These are phyloP conservation scores for Elongisporangium undulatum DNA, from an alignment of 352 stramenopile species.

Conservation along the genomic window DNA sequence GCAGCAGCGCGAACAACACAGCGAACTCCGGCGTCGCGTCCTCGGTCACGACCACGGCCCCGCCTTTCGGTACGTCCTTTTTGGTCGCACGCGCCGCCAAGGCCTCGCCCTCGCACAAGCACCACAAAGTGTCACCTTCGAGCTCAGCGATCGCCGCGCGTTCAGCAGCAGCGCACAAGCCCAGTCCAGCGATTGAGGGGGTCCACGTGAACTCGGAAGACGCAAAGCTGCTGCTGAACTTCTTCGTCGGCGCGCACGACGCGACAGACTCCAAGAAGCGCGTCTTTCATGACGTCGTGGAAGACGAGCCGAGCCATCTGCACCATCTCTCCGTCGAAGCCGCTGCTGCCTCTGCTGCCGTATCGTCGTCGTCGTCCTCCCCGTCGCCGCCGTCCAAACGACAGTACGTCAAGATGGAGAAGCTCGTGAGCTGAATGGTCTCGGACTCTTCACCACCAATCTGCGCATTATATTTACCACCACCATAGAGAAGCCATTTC, in stretches of 20 bases:
- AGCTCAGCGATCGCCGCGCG: background rate
- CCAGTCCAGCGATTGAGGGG: background rate
- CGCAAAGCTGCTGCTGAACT: constrained; percentile 70
- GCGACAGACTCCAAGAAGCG: constrained; percentile 54
- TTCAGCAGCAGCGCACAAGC: constrained; percentile 1
- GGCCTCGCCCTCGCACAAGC: background rate
- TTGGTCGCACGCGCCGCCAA: background rate
- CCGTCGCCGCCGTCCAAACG: constrained; percentile 32
- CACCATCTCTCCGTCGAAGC: constrained; percentile 5
- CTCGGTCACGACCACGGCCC: constrained; percentile 12
- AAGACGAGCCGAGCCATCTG: constrained; percentile 6
- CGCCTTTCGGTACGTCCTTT: background rate
- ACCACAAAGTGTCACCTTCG: background rate
- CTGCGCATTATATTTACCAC: constrained; percentile 3
- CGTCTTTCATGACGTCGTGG: constrained; percentile 30
- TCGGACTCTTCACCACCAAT: too few relatives aligned
- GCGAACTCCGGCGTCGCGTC: background rate
- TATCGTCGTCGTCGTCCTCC: constrained; percentile 3
- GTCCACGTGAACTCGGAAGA: constrained; percentile 50
- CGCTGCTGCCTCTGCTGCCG: too few relatives aligned
- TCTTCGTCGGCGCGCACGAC: constrained; percentile 62
- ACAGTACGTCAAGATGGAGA: constrained; percentile 32
- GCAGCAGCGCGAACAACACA: constrained; percentile 5
- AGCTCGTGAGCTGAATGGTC: constrained; percentile 28
- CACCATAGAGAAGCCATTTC: background rate